Percentiles rank a stretch among this genome's conserved stretches.
Conservation (phyloP, 2,329 filamentous ascomycete genomes). For the Penicillium sclerotiorum region DNA sequence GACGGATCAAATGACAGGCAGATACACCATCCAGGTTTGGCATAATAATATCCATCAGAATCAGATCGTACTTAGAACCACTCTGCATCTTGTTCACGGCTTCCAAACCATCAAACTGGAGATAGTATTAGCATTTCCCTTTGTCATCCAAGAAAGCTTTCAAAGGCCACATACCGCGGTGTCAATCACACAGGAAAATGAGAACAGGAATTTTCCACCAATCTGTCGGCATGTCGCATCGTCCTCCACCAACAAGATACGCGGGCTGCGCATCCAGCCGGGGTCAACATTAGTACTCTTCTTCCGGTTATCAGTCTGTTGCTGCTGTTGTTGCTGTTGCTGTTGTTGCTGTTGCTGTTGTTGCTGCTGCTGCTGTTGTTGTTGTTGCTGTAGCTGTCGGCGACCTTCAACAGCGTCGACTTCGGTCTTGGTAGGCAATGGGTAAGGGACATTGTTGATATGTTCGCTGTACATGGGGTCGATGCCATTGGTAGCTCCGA, state of each 20-base stretch:
- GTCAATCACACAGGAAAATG: conserved; percentile 66
- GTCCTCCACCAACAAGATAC: conserved; percentile 88
- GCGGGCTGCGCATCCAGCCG: conserved; percentile 69
- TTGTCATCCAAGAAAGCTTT: no score
- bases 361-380: no score
- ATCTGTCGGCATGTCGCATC: conserved; percentile 68
- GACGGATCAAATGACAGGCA: conserved; percentile 87
- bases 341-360: no score
- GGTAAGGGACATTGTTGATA: conserved; percentile 90
- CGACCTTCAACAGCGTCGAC: conserved; percentile 53
- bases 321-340: no score
- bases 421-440: conserved; percentile 66
- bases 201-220: conserved; percentile 67
- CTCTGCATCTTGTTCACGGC: conserved; percentile 82
- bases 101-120: conserved; percentile 81
- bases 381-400: no score
- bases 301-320: conserved; percentile 58
- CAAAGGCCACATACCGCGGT: conserved; percentile 65
- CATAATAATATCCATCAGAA: conserved; percentile 97
- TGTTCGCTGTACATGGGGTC: conserved; percentile 94
- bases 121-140: not conserved
- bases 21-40: conserved; percentile 93
- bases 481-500: conserved; percentile 87
- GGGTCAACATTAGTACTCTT: conserved; percentile 64
- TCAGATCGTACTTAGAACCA: conserved; percentile 67